phyloP scores from a whole-genome alignment of 2,329 filamentous ascomycete species.

The Spiromastix sp. region DNA sequence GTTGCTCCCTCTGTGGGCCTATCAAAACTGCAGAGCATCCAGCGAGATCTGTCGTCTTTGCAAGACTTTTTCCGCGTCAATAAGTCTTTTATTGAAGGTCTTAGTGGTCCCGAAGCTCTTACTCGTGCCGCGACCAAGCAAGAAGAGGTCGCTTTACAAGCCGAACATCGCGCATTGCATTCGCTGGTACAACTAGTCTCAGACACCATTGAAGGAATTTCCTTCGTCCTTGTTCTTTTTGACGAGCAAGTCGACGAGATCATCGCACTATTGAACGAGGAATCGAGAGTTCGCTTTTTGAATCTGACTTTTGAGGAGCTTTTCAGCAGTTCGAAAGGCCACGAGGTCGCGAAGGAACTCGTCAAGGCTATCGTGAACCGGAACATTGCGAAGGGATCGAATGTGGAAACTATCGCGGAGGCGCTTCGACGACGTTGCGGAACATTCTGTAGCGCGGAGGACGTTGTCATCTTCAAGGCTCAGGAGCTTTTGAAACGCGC shows the following conservation, averaged over 20 bases:
- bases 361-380: conserved; percentile 97
- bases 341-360: conserved; percentile 82
- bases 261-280: conserved; percentile 61
- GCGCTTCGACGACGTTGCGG: conserved; percentile 85
- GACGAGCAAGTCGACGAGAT: conserved; percentile 90
- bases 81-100: conserved; percentile 79
- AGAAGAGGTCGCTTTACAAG: conserved; percentile 84
- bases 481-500: conserved; percentile 90
- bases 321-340: conserved; percentile 68
- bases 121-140: conserved; percentile 67
- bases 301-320: conserved; percentile 79
- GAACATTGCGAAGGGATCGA: conserved; percentile 93
- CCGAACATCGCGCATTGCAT: conserved; percentile 85
- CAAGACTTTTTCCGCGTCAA: conserved; percentile 79
- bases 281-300: conserved; percentile 57
- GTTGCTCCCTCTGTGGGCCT: conserved; percentile 58
- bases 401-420: conserved; percentile 94
- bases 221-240: conserved; percentile 88
- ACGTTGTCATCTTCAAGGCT: conserved; percentile 96
- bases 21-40: conserved; percentile 62
- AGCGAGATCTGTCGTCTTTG: conserved; percentile 69
- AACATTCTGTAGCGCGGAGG: conserved; percentile 93
- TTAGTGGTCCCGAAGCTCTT: conserved; percentile 84
- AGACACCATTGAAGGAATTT: conserved; percentile 91
- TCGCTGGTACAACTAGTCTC: conserved; percentile 76